Evolutionary conservation across 495 filamentous ascomycete genomes (phyloP), one percentile per base, ranked within the genome.

Genomic region (Cairneyella variabilis): DNA sequence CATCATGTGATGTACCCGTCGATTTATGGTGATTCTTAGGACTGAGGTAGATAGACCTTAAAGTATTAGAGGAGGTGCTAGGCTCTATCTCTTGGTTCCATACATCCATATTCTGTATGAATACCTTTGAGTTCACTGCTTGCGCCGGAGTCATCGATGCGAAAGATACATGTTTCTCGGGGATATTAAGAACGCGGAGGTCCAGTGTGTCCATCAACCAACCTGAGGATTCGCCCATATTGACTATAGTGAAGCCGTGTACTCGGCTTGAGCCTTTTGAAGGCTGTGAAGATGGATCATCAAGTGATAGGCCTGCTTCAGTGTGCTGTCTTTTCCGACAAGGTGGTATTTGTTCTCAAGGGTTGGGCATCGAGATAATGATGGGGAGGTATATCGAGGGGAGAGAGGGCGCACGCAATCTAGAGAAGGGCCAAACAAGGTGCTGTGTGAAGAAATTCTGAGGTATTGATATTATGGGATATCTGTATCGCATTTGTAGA

Each of bases 11-110:
- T 37, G 26, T 49, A 37, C 46, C 30, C 20, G 46, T 20, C 46
- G 46, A 49, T 37, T 34, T 18, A 49, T 49, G 14, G 46, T 34
- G 46, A 11, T 32, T 49, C 46, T 3, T 49, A 32, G 30, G 30
- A 49, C 46, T 37, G 30, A 49, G 26, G 46, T 36, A 32, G 46
- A 22, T 49, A 49, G 46, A 21, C 46, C 30, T 49, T 37, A 49
- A 49, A 21, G 30, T 17, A 49, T 34, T 49, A 37, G 46, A 49
- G 30, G 46, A 32, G 30, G 46, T 27, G 30, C 26, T 37, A 37
- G 18, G 30, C 12, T 12, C 26, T n/a, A 21, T 34, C 46, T 49
- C 46, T 32, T 49, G 46, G 30, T 37, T 37, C 25, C 26, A 32
- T 32, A 49, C 16, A 37, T 37, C 5, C 46, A 37, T 20, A 37